Percentiles rank a stretch among this genome's conserved stretches.
These are phyloP conservation scores for Auricularia auricula-judae DNA, from an alignment of 768 basidiomycete species.

Conservation along the genomic window DNA sequence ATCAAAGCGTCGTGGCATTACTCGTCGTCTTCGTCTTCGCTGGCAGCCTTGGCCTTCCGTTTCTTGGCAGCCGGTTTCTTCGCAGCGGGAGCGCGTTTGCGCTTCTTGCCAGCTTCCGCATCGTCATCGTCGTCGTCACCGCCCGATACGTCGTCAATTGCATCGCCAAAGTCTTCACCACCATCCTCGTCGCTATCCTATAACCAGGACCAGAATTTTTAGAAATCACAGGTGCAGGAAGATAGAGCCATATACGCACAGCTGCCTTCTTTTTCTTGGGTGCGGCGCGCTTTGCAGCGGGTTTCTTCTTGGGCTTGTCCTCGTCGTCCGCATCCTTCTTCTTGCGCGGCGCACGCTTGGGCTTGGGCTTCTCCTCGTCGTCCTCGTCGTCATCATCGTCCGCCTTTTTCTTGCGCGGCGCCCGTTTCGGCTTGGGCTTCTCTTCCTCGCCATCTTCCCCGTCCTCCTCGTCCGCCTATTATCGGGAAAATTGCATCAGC, in stretches of 20 bases:
- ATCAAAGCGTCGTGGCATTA: neutral
- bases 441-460: conserved; percentile 28
- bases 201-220: neutral
- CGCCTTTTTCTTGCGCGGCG: conserved; percentile 32
- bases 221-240: neutral
- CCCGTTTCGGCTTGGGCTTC: conserved; percentile 40
- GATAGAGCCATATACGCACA: conserved; percentile 16
- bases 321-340: conserved; percentile 19
- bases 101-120: conserved; percentile 42
- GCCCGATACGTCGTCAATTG: conserved; percentile 28
- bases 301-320: conserved; percentile 16
- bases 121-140: conserved; percentile 36
- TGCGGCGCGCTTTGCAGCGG: conserved; percentile 10
- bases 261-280: conserved; percentile 32
- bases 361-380: conserved; percentile 26
- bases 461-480: conserved; percentile 13
- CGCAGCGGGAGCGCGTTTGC: conserved; percentile 36
- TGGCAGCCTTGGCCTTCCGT: conserved; percentile 6
- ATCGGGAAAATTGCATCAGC: neutral
- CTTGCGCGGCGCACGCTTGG: conserved; percentile 28
- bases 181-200: conserved; percentile 25
- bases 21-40: conserved; percentile 11
- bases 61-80: conserved; percentile 8
- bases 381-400: conserved; percentile 27
- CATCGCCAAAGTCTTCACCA: conserved; percentile 38